Conservation (phyloP, 148 eudicot species). For the Vaccinium darrowii region DNA sequence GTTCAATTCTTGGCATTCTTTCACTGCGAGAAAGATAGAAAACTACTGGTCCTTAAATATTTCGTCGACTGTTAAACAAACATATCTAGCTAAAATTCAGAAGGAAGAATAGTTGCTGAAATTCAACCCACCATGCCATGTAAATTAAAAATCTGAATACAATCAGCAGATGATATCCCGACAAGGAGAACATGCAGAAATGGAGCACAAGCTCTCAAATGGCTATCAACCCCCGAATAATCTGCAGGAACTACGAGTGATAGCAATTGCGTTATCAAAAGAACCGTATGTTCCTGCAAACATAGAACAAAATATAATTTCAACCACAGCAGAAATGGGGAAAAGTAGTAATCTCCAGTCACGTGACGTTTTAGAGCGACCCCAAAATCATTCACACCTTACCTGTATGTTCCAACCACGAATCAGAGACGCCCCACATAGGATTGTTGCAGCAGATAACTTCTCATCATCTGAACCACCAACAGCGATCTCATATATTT, state of each 20-base stretch:
- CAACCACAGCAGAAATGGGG: neutral
- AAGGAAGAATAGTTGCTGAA: slow-evolving; percentile 8
- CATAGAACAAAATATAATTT: slow-evolving; percentile 15
- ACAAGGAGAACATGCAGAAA: slow-evolving; percentile 75
- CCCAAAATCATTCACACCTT: slow-evolving; percentile 13
- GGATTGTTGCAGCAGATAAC: slow-evolving; percentile 70
- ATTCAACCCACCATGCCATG: slow-evolving; percentile 75
- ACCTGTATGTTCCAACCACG: slow-evolving; percentile 99
- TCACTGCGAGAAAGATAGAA: neutral
- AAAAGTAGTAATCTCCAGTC: neutral
- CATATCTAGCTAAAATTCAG: slow-evolving; percentile 5
- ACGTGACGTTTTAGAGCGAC: slow-evolving; percentile 1
- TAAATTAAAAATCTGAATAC: slow-evolving; percentile 83
- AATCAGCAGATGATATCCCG: slow-evolving; percentile 76
- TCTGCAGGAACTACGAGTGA: slow-evolving; percentile 73
- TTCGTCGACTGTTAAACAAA: slow-evolving; percentile 6
- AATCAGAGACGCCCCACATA: slow-evolving; percentile 85
- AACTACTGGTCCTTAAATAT: neutral
- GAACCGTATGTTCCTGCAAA: slow-evolving; percentile 75
- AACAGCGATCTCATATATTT: slow-evolving; percentile 73
- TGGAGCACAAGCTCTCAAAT: slow-evolving; percentile 67
- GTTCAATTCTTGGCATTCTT: neutral
- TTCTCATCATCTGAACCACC: slow-evolving; percentile 85
- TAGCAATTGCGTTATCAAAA: slow-evolving; percentile 66
- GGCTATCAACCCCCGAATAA: slow-evolving; percentile 71